Percentiles rank a stretch among this genome's conserved stretches.
phyloP scores from a whole-genome alignment of 129 eudicot species.

The Chrysanthemum lavandulifolium region DNA sequence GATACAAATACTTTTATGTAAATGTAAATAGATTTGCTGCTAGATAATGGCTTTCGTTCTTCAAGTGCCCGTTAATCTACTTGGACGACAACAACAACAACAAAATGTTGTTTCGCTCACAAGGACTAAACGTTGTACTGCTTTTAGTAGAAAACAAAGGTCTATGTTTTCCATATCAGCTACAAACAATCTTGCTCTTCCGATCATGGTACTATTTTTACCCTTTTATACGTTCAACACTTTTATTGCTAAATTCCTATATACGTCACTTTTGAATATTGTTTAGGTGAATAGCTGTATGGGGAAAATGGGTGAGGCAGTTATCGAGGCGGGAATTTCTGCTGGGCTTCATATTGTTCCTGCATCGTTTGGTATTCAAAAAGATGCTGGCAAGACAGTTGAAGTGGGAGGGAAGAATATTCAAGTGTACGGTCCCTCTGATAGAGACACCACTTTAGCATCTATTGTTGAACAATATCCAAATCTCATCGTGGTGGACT shows the following conservation, averaged over 20 bases:
- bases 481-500: constrained; percentile 71
- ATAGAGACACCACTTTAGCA: constrained; percentile 60
- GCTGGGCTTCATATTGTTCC: constrained; percentile 84
- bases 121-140: background rate
- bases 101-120: constrained; percentile 23
- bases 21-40: no score
- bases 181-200: constrained; percentile 29
- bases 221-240: background rate
- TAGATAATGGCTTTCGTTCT: constrained; percentile 31
- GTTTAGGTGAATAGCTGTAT: constrained; percentile 81
- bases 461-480: constrained; percentile 57
- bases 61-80: constrained; percentile 30
- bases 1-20: no score
- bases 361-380: constrained; percentile 62
- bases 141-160: constrained; percentile 22
- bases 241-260: background rate
- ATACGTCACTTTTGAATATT: background rate
- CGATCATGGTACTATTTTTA: constrained; percentile 38
- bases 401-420: constrained; percentile 71
- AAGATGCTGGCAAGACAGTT: constrained; percentile 58
- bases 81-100: constrained; percentile 25
- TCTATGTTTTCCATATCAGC: constrained; percentile 23
- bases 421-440: constrained; percentile 60
- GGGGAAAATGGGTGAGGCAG: constrained; percentile 91
- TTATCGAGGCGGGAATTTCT: constrained; percentile 70